Percentiles rank a stretch among this genome's conserved stretches.
phyloP scores from a whole-genome alignment of 306 rosid genomes.

The Amphicarpaea edgeworthii region DNA sequence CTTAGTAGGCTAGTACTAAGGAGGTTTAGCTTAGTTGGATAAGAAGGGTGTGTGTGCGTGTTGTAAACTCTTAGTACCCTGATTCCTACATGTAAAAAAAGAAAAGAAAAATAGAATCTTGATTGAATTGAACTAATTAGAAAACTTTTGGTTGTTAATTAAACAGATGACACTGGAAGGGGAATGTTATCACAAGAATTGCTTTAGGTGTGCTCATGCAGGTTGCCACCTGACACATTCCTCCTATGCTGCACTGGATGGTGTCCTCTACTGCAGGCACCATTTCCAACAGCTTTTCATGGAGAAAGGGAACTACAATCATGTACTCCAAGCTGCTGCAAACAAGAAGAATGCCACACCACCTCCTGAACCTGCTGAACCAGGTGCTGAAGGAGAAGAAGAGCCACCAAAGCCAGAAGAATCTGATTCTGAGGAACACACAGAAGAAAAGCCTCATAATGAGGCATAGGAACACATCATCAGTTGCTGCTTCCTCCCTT shows the following conservation, averaged over 20 bases:
- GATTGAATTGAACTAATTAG: conserved; percentile 6
- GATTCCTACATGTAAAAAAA: too few species aligned
- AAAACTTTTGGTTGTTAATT: conserved; percentile 1
- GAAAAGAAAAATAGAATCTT: neutral
- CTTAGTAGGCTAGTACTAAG: too few species aligned
- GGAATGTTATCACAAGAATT: conserved; percentile 82
- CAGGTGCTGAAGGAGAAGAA: neutral
- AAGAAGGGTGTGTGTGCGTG: too few species aligned
- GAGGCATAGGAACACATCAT: conserved; percentile 32
- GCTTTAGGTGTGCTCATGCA: conserved; percentile 98
- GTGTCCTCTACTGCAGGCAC: conserved; percentile 90
- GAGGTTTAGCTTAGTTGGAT: too few species aligned
- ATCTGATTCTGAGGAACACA: neutral
- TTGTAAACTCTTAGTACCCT: too few species aligned
- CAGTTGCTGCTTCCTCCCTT: conserved; percentile 18
- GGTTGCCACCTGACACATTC: conserved; percentile 96
- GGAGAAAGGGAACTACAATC: conserved; percentile 91
- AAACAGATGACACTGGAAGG: conserved; percentile 82
- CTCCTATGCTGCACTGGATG: conserved; percentile 86
- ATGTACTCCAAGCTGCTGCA: conserved; percentile 72
- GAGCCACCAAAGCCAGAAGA: conserved; percentile 24
- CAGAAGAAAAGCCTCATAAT: conserved; percentile 18
- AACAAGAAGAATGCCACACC: conserved; percentile 62
- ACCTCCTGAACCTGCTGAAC: conserved; percentile 52
- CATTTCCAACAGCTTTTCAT: conserved; percentile 95